phyloP scores from a whole-genome alignment of 257 asterid genomes.

The Plantago ovata region DNA sequence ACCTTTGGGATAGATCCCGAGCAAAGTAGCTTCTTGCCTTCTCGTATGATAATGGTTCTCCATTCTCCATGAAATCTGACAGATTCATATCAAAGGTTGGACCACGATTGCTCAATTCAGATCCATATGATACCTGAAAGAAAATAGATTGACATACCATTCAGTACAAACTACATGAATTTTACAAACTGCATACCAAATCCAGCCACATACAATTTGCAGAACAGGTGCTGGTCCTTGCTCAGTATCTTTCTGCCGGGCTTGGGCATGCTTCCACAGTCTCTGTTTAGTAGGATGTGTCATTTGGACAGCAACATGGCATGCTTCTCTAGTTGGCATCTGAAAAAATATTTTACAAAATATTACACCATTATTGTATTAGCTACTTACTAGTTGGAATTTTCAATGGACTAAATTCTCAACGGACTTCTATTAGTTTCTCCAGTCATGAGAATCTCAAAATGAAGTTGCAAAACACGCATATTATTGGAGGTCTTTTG shows the following conservation, averaged over 20 bases:
- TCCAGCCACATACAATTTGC: slow-evolving; percentile 68
- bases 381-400: neutral
- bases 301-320: slow-evolving; percentile 93
- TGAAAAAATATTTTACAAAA: slow-evolving; percentile 23
- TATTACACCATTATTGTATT: neutral
- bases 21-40: slow-evolving; percentile 82
- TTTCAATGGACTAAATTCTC: too few species aligned
- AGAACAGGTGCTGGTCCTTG: slow-evolving; percentile 70
- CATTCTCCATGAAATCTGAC: slow-evolving; percentile 88
- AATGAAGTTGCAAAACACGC: too few species aligned
- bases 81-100: slow-evolving; percentile 98
- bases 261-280: slow-evolving; percentile 98
- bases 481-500: too few species aligned
- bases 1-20: slow-evolving; percentile 95
- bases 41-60: slow-evolving; percentile 68
- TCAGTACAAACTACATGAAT: neutral
- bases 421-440: too few species aligned
- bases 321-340: slow-evolving; percentile 99
- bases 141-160: slow-evolving; percentile 5
- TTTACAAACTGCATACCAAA: neutral
- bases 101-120: slow-evolving; percentile 96
- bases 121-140: slow-evolving; percentile 89
- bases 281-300: slow-evolving; percentile 81
- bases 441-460: too few species aligned
- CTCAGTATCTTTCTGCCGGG: slow-evolving; percentile 78